Percentiles rank a stretch among this genome's conserved stretches.
Conservation (phyloP, 2,329 filamentous ascomycete genomes). For the Chaetomiaceae sp. region DNA sequence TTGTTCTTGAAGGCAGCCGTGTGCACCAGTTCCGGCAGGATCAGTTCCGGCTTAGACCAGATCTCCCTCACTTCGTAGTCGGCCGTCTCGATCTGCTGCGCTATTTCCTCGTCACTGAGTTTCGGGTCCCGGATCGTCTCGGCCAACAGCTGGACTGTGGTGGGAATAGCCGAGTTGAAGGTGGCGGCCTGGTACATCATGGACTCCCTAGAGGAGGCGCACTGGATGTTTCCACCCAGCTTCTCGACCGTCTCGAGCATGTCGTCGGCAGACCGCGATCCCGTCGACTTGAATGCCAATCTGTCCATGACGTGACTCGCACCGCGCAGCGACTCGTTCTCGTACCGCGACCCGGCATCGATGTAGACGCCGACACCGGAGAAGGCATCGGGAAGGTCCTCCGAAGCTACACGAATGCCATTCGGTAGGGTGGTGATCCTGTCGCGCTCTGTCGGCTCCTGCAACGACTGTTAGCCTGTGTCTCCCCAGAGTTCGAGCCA, state of each 20-base stretch:
- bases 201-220: slow-evolving; percentile 88
- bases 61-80: slow-evolving; percentile 96
- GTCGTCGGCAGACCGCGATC: slow-evolving; percentile 66
- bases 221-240: slow-evolving; percentile 93
- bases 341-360: slow-evolving; percentile 91
- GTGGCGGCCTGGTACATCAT: slow-evolving; percentile 99
- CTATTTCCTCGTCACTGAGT: slow-evolving; percentile 82
- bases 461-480: slow-evolving; percentile 21
- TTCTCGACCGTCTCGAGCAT: slow-evolving; percentile 86
- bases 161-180: slow-evolving; percentile 87
- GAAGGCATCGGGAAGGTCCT: slow-evolving; percentile 90
- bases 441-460: slow-evolving; percentile 85
- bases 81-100: slow-evolving; percentile 82
- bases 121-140: slow-evolving; percentile 86
- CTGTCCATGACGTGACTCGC: slow-evolving; percentile 96
- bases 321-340: slow-evolving; percentile 77
- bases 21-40: slow-evolving; percentile 90
- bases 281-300: slow-evolving; percentile 88
- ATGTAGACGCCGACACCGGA: slow-evolving; percentile 94
- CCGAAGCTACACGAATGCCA: slow-evolving; percentile 89
- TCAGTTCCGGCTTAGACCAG: slow-evolving; percentile 94
- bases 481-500: background rate
- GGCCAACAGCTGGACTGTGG: slow-evolving; percentile 77
- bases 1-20: slow-evolving; percentile 95
- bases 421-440: slow-evolving; percentile 84